Evolutionary conservation across 2,329 filamentous ascomycete species (phyloP).

Genomic region (Elsinoe arachidis): DNA sequence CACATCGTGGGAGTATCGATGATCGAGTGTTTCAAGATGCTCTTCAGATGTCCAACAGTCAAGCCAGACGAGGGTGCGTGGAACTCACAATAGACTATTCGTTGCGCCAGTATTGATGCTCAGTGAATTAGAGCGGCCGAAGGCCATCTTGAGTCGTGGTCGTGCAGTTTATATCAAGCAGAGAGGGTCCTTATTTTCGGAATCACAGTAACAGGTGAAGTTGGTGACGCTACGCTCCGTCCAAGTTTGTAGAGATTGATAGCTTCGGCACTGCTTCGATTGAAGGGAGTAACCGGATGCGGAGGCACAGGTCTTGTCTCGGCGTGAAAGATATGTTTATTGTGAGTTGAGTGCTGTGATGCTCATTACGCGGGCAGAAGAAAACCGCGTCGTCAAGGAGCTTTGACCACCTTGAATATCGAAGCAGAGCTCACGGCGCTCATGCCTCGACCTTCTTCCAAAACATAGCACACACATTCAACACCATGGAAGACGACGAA

Average conservation of each 20-base stretch:
- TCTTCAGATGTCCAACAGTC: too few relatives aligned
- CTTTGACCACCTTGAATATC: slow-evolving; percentile 15
- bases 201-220: too few relatives aligned
- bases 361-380: not conserved
- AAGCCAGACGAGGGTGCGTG: too few relatives aligned
- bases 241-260: too few relatives aligned
- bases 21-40: too few relatives aligned
- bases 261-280: too few relatives aligned
- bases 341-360: not conserved
- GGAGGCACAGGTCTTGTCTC: too few relatives aligned
- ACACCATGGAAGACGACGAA: slow-evolving; percentile 43
- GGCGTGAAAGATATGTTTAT: too few relatives aligned
- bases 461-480: not conserved
- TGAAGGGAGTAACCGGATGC: too few relatives aligned
- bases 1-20: too few relatives aligned
- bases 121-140: slow-evolving; percentile 42
- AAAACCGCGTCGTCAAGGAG: slow-evolving; percentile 11
- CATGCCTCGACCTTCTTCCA: slow-evolving; percentile 8
- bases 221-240: too few relatives aligned
- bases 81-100: slow-evolving; percentile 31
- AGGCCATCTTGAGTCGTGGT: slow-evolving; percentile 26
- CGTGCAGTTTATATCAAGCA: not conserved
- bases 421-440: slow-evolving; percentile 5
- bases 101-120: slow-evolving; percentile 46
- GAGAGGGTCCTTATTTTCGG: not conserved